A percentile compares a stretch with the other conserved stretches of the same genome.
phyloP scores from a whole-genome alignment of 306 rosid species.

The Cucumis hystrix region DNA sequence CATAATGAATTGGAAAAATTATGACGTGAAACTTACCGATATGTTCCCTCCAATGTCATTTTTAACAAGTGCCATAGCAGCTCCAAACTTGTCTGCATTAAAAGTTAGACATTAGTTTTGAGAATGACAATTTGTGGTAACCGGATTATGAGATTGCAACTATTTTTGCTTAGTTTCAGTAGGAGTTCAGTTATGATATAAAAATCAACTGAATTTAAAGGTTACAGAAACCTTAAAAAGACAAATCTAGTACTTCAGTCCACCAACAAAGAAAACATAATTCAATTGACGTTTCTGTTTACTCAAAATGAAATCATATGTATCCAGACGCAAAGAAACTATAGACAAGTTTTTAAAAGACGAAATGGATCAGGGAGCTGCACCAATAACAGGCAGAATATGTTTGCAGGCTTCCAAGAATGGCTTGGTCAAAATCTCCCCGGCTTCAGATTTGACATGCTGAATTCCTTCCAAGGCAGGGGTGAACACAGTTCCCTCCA shows the following conservation, averaged over 20 bases:
- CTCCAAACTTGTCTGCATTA: conserved; percentile 81
- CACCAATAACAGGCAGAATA: conserved; percentile 85
- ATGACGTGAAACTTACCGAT: conserved; percentile 28
- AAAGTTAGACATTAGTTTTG: conserved; percentile 6
- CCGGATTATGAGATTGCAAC: background rate
- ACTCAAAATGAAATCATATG: background rate
- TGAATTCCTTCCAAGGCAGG: conserved; percentile 72
- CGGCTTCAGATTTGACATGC: conserved; percentile 55
- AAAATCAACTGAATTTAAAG: background rate
- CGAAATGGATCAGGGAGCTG: conserved; percentile 5
- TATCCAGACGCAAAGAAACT: background rate
- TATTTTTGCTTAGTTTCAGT: background rate
- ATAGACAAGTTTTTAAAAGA: background rate
- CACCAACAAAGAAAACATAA: background rate
- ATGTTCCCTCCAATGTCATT: conserved; percentile 83
- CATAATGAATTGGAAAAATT: background rate
- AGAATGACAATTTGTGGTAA: background rate
- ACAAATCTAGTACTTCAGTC: background rate
- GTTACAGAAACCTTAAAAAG: background rate
- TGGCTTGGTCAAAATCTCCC: conserved; percentile 62
- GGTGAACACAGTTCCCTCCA: conserved; percentile 71
- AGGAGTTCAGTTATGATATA: background rate
- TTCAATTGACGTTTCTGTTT: background rate
- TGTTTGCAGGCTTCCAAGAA: conserved; percentile 90
- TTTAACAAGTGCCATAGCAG: conserved; percentile 85